Percentiles rank a stretch among this genome's conserved stretches.
phyloP scores from a whole-genome alignment of 129 eudicot genomes.

The Sambucus nigra region DNA sequence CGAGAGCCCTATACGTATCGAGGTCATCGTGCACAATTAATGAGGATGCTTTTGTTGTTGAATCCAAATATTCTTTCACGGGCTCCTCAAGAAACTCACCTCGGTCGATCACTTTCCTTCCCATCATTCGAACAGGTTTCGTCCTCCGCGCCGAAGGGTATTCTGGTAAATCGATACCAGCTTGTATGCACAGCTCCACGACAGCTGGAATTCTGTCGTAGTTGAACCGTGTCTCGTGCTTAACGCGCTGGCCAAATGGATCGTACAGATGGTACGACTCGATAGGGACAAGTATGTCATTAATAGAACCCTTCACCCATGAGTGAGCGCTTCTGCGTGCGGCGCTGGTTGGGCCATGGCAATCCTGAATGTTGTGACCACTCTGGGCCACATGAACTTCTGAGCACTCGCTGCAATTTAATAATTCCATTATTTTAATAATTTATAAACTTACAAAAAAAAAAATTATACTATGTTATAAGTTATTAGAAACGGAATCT shows the following conservation, averaged over 20 bases:
- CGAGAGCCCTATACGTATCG: slow-evolving; percentile 69
- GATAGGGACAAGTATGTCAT: slow-evolving; percentile 70
- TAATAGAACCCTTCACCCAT: slow-evolving; percentile 93
- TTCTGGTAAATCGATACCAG: slow-evolving; percentile 81
- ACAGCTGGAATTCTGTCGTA: slow-evolving; percentile 87
- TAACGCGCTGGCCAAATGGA: slow-evolving; percentile 83
- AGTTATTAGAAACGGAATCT: no score
- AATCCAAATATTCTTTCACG: slow-evolving; percentile 8
- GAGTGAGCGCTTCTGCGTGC: slow-evolving; percentile 59
- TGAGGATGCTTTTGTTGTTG: slow-evolving; percentile 15
- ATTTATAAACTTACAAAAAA: no score
- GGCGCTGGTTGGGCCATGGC: slow-evolving; percentile 51
- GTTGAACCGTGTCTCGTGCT: slow-evolving; percentile 79
- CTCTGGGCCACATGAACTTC: slow-evolving; percentile 63
- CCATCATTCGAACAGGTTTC: slow-evolving; percentile 73
- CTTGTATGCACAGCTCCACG: slow-evolving; percentile 98
- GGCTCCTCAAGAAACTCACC: slow-evolving; percentile 57
- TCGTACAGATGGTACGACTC: slow-evolving; percentile 91
- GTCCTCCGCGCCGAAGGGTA: slow-evolving; percentile 87
- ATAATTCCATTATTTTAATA: no score
- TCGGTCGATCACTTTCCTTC: slow-evolving; percentile 72
- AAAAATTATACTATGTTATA: no score
- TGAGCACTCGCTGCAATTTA: slow-evolving; percentile 71
- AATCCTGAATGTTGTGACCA: slow-evolving; percentile 69
- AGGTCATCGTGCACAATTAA: slow-evolving; percentile 38